Base-by-base conservation (phyloP, 116 monocot genomes). In the Trichopus zeylanicus region DNA sequence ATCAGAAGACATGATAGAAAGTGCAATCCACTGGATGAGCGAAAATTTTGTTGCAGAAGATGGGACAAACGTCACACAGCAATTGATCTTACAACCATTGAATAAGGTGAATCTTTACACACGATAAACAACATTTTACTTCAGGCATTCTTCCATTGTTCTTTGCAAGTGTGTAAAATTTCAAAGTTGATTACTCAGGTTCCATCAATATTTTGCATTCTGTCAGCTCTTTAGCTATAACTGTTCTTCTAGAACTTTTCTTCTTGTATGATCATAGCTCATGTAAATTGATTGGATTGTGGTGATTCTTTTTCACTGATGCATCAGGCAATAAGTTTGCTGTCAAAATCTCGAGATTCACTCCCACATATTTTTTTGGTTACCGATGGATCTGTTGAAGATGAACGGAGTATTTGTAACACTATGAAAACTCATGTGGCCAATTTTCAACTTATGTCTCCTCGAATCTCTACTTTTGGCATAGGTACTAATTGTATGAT, bases 331-430 rank as follows among this genome's bases (percentile, higher is more conserved):
- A 62, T 82, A 29, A 51, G 49, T 30, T 68, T 82, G 39, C 46
- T 98, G 48, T 79, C 79, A 22, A 73, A 74, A 63, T 29, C 67
- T 61, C 56, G 15, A 28, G 79, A 74, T 61, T 58, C 67, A 55
- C 29, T 88, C 46, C 79, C 88, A 61, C 88, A 85, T 64, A 80
- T 98, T 58, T 84, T 82, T 74, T 78, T 98, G 29, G 60, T 91
- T 29, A 98, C 97, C 59, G 97, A 98, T 82, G 97, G 97, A 48
- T 61, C 91, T 39, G 88, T 88, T 74, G 91, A 98, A 63, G 74
- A 87, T 75, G 97, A 98, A 65, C 65, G 88, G 35, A 73, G 57
- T 37, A 84, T 98, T 55, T 98, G 91, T 59, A 49, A 38, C 60
- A 39, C 68, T 48, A 57, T 79, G 56, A 77, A 22, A 76, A 47